Percentiles rank a stretch among this genome's conserved stretches.
Evolutionary conservation across 2,329 filamentous ascomycete genomes (phyloP).

Genomic region (Colletotrichum simmondsii): DNA sequence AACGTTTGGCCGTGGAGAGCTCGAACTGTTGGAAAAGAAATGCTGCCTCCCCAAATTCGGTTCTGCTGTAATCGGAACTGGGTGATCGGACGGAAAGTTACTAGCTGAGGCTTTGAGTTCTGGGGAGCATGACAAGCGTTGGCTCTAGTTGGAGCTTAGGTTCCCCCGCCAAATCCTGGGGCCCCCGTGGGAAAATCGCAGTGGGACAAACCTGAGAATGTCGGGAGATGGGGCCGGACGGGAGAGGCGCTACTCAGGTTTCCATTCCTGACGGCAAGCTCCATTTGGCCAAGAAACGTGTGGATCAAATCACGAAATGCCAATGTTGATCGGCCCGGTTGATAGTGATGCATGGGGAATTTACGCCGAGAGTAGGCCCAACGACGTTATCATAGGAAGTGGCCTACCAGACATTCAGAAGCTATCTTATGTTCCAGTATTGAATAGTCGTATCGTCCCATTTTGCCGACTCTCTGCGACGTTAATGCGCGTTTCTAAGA

Average conservation of each 20-base stretch:
- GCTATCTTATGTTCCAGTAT: neutral
- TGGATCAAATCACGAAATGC: neutral
- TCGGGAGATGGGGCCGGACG: slow-evolving; percentile 27
- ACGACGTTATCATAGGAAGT: neutral
- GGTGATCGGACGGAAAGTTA: neutral
- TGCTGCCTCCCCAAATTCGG: neutral
- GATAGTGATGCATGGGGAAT: neutral
- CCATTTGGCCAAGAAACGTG: slow-evolving; percentile 1
- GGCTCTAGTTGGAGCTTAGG: neutral
- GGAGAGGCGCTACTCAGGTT: neutral
- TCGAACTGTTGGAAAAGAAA: neutral
- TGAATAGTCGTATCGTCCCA: neutral
- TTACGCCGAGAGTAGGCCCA: neutral
- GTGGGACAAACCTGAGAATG: neutral
- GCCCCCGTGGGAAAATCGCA: neutral
- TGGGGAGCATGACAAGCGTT: neutral
- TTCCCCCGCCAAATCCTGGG: neutral
- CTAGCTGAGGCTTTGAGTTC: neutral
- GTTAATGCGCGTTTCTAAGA: neutral
- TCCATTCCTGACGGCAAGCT: neutral
- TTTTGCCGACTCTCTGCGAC: neutral
- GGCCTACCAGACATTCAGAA: neutral
- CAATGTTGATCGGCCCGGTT: neutral
- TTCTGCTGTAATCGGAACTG: neutral
- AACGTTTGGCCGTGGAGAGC: neutral